Evolutionary conservation across 495 filamentous ascomycete genomes (phyloP).

Genomic region (Talaromyces wortmannii): DNA sequence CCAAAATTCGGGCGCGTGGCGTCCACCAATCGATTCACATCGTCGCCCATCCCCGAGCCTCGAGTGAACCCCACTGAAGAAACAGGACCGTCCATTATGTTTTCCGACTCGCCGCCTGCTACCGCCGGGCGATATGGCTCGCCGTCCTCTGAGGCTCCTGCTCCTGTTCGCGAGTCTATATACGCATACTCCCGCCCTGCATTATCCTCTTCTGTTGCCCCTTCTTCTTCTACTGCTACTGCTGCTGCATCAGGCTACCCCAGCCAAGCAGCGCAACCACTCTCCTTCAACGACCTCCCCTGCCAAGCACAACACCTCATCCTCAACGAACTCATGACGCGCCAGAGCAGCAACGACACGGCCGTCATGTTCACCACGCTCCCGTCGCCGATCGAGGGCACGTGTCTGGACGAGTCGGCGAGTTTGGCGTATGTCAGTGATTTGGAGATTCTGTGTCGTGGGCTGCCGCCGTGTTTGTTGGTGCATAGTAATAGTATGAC

Average conservation of each 20-base stretch:
- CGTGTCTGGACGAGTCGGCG: slow-evolving; percentile 58
- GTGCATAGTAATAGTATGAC: slow-evolving; percentile 92
- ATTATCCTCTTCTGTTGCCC: neutral
- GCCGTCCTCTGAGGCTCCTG: no score
- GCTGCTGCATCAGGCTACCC: slow-evolving; percentile 41
- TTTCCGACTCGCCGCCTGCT: slow-evolving; percentile 47
- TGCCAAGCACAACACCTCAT: slow-evolving; percentile 80
- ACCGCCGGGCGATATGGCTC: slow-evolving; percentile 2
- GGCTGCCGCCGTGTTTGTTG: slow-evolving; percentile 60
- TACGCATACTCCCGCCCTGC: slow-evolving; percentile 34
- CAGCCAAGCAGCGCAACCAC: slow-evolving; percentile 48
- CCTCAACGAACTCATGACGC: slow-evolving; percentile 73
- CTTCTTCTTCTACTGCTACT: slow-evolving; percentile 12
- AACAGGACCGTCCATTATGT: slow-evolving; percentile 71
- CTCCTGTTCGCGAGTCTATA: slow-evolving; percentile 38
- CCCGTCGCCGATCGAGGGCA: slow-evolving; percentile 71
- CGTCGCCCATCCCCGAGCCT: slow-evolving; percentile 67
- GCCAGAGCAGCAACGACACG: slow-evolving; percentile 63
- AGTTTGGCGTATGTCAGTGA: slow-evolving; percentile 68
- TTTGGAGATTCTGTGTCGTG: slow-evolving; percentile 67
- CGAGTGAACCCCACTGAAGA: slow-evolving; percentile 57
- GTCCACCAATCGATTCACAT: slow-evolving; percentile 56
- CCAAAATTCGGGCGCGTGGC: slow-evolving; percentile 25
- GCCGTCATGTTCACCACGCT: slow-evolving; percentile 80
- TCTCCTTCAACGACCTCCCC: slow-evolving; percentile 82